These are phyloP conservation scores for Planoprotostelium fungivorum DNA, from an alignment of 78 protist genomes.

Conservation along the genomic window DNA sequence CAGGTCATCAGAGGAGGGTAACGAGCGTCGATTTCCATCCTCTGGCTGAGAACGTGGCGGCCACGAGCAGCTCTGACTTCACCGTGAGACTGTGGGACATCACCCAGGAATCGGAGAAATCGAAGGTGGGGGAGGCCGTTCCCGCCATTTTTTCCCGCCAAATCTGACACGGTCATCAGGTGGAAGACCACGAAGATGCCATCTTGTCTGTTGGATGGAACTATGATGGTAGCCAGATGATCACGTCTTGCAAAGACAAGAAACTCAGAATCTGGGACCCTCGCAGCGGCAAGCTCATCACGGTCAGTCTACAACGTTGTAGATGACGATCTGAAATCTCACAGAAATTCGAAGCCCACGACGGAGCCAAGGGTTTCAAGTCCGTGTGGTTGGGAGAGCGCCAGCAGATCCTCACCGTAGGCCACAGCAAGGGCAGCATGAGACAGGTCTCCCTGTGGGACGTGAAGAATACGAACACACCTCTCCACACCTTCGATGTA, in stretches of 20 bases:
- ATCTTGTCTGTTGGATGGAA: constrained; percentile 36
- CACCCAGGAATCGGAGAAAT: constrained; percentile 4
- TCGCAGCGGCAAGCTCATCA: constrained; percentile 34
- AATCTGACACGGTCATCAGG: background rate
- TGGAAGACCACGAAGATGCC: constrained; percentile 39
- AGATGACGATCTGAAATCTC: no score
- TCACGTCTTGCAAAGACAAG: constrained; percentile 76
- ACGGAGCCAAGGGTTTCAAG: constrained; percentile 70
- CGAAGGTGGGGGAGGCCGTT: background rate
- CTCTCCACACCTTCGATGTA: constrained; percentile 10
- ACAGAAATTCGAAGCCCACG: constrained; percentile 22
- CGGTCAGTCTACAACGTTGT: constrained; percentile 14
- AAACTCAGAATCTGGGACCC: constrained; percentile 76
- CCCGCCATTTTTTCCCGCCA: background rate
- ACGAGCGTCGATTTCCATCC: constrained; percentile 68
- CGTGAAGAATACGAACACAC: constrained; percentile 1
- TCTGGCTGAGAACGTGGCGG: constrained; percentile 66
- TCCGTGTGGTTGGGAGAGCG: constrained; percentile 63
- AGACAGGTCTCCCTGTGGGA: constrained; percentile 31
- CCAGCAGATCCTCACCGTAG: constrained; percentile 57
- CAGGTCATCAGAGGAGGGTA: constrained; percentile 75
- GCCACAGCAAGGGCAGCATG: constrained; percentile 50
- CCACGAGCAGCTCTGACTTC: constrained; percentile 39
- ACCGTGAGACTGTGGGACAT: constrained; percentile 78
- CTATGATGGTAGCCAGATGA: constrained; percentile 53